Conservation (phyloP, 2,329 filamentous ascomycete species). For the Claviceps quebecensis region DNA sequence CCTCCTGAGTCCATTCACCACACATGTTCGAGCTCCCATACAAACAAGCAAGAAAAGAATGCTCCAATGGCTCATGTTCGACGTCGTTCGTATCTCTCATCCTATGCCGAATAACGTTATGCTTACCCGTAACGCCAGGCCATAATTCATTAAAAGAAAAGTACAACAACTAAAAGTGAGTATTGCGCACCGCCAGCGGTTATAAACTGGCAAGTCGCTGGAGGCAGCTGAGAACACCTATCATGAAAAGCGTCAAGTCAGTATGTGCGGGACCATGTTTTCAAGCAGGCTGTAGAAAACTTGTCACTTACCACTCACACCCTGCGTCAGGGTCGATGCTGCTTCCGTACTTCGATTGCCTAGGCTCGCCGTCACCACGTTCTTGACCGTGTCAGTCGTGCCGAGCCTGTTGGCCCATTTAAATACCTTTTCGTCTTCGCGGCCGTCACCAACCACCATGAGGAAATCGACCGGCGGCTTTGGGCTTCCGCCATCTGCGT, state of each 20-base stretch:
- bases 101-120: not conserved
- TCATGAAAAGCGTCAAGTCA: slow-evolving; percentile 1
- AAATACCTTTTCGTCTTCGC: slow-evolving; percentile 89
- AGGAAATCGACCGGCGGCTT: slow-evolving; percentile 61
- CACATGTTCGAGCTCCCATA: not conserved
- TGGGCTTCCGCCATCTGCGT: slow-evolving; percentile 15
- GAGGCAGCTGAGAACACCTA: slow-evolving; percentile 29
- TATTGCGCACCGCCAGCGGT: slow-evolving; percentile 2
- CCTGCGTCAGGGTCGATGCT: slow-evolving; percentile 71
- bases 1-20: not conserved
- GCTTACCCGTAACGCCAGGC: slow-evolving; percentile 3
- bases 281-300: too few relatives aligned
- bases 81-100: not conserved
- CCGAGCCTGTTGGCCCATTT: slow-evolving; percentile 77
- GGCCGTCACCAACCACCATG: slow-evolving; percentile 77
- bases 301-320: slow-evolving; percentile 60
- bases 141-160: not conserved
- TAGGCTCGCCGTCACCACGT: slow-evolving; percentile 75
- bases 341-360: slow-evolving; percentile 83
- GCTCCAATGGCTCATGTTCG: not conserved
- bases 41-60: not conserved
- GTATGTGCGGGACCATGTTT: not conserved
- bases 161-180: not conserved
- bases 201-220: slow-evolving; percentile 24
- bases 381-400: slow-evolving; percentile 41